Conservation (phyloP, 169 alveolate genomes). For the Perkinsus chesapeaki region DNA sequence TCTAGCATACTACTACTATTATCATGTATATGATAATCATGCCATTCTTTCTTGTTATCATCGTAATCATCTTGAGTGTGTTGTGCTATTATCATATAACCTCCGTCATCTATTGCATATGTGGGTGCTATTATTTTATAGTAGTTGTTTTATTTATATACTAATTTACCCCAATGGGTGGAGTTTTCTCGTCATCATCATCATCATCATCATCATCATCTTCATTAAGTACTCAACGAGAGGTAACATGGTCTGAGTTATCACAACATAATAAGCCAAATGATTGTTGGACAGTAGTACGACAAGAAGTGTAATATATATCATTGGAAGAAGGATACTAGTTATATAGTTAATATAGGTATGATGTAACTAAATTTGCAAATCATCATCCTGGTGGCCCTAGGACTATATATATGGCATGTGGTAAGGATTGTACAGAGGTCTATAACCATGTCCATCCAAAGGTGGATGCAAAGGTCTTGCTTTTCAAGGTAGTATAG, state of each 20-base stretch:
- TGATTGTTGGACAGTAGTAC: not conserved
- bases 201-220: not conserved
- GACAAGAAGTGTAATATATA: not conserved
- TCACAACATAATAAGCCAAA: not conserved
- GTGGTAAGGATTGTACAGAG: not conserved
- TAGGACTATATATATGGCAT: not conserved
- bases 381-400: not conserved
- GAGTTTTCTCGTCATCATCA: not conserved
- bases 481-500: not conserved
- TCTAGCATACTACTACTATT: too few relatives aligned
- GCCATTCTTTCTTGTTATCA: too few relatives aligned
- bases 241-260: not conserved
- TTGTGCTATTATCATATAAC: too few relatives aligned
- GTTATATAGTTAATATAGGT: not conserved
- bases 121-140: not conserved
- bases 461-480: not conserved
- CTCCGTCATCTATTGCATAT: too few relatives aligned
- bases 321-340: too few relatives aligned
- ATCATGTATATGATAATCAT: too few relatives aligned
- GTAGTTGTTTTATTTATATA: not conserved
- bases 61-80: not conserved
- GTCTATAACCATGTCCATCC: not conserved
- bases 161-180: not conserved
- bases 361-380: not conserved
- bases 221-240: not conserved